These are phyloP conservation scores for Aspergillus sp. DNA, from an alignment of 2,329 filamentous ascomycete species.

Conservation along the genomic window DNA sequence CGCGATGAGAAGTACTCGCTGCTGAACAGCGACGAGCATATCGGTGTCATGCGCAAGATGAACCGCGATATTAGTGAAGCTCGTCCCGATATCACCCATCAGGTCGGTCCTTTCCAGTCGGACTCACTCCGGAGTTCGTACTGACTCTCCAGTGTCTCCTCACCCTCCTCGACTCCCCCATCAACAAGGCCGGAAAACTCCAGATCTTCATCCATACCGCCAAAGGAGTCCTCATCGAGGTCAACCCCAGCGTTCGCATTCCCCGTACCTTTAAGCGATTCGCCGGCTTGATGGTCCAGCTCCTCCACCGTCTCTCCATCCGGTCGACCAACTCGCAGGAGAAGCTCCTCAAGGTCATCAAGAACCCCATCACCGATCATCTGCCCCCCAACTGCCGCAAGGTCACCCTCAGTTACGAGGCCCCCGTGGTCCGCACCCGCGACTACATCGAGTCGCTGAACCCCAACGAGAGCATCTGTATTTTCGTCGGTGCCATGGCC, in stretches of 20 bases:
- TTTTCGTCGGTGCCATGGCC: conserved; percentile 98
- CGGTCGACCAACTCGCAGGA: conserved; percentile 95
- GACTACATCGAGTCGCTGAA: conserved; percentile 82
- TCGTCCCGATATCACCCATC: conserved; percentile 95
- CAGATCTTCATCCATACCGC: conserved; percentile 99
- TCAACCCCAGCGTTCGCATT: conserved; percentile 96
- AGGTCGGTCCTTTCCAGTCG: conserved; percentile 60
- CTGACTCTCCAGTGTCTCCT: conserved; percentile 72
- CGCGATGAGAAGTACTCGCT: conserved; percentile 95
- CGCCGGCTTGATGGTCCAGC: conserved; percentile 96
- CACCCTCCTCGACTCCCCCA: conserved; percentile 92
- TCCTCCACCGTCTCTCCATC: conserved; percentile 92
- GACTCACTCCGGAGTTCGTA: background rate
- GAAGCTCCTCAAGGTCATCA: conserved; percentile 95
- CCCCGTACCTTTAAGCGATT: conserved; percentile 99
- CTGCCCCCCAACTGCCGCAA: conserved; percentile 96
- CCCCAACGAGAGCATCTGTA: conserved; percentile 88
- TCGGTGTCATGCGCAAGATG: conserved; percentile 99
- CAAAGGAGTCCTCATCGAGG: conserved; percentile 95
- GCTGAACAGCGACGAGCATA: conserved; percentile 98
- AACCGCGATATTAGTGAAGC: conserved; percentile 98
- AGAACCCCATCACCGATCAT: conserved; percentile 96
- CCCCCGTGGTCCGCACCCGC: conserved; percentile 78
- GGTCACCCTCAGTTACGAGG: conserved; percentile 93
- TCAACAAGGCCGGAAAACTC: conserved; percentile 96